phyloP scores from a whole-genome alignment of 129 eudicot genomes.

The Centella asiatica region DNA sequence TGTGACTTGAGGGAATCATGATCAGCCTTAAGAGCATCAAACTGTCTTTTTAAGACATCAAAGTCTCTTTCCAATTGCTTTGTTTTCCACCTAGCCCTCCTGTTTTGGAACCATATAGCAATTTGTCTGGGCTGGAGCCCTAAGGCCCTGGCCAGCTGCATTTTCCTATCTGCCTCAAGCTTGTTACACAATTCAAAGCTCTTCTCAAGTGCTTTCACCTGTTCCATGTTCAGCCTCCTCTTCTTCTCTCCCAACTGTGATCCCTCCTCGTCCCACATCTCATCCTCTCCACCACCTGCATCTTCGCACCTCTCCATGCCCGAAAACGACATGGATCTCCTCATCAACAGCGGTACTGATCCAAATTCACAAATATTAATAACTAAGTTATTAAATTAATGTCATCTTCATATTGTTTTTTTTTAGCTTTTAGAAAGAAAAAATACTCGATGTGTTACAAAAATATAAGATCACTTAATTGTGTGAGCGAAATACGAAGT shows the following conservation, averaged over 20 bases:
- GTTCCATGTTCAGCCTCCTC: conserved; percentile 67
- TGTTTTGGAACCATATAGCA: conserved; percentile 89
- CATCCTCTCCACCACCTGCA: conserved; percentile 40
- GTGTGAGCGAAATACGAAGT: no score
- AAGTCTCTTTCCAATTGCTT: conserved; percentile 81
- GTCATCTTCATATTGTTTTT: no score
- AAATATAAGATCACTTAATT: no score
- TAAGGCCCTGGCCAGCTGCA: conserved; percentile 75
- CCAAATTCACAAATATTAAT: conserved; percentile 14
- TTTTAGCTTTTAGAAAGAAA: no score
- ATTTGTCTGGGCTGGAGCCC: conserved; percentile 83
- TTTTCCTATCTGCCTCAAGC: conserved; percentile 73
- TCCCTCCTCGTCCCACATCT: conserved; percentile 68
- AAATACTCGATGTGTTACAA: no score
- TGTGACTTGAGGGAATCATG: conserved; percentile 62
- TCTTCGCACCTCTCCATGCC: conserved; percentile 59
- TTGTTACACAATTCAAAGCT: conserved; percentile 75
- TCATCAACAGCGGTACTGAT: conserved; percentile 47
- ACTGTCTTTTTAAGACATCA: conserved; percentile 62
- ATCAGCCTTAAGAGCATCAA: conserved; percentile 70
- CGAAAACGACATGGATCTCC: conserved; percentile 82
- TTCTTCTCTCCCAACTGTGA: conserved; percentile 77
- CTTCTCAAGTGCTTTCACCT: conserved; percentile 81
- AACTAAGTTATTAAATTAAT: not conserved
- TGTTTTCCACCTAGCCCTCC: conserved; percentile 91